phyloP scores from a whole-genome alignment of 2,329 filamentous ascomycete species.

The Aureobasidium namibiae region DNA sequence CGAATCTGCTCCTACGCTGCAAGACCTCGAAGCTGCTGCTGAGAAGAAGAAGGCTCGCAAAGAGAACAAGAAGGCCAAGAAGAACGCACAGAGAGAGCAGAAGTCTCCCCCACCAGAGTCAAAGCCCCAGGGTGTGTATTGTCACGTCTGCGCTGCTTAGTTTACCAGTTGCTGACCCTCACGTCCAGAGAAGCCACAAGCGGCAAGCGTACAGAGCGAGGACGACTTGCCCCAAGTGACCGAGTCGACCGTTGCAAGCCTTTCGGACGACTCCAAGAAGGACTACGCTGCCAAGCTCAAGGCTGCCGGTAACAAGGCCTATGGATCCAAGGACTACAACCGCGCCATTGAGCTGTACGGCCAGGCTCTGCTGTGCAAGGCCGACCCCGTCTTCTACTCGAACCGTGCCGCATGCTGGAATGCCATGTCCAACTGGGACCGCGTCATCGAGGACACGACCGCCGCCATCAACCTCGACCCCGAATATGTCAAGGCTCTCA shows the following conservation, averaged over 20 bases:
- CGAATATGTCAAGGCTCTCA: conserved; percentile 95
- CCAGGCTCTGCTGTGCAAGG: conserved; percentile 92
- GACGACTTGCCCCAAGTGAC: conserved; percentile 44
- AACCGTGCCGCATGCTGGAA: conserved; percentile 98
- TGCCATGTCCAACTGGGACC: conserved; percentile 84
- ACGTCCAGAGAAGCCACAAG: conserved; percentile 20
- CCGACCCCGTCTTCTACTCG: conserved; percentile 96
- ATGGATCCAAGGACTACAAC: conserved; percentile 88
- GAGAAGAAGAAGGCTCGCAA: conserved; percentile 78
- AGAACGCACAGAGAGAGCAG: conserved; percentile 39
- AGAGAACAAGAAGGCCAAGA: conserved; percentile 80
- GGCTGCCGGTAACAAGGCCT: conserved; percentile 91
- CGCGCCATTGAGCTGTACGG: conserved; percentile 91
- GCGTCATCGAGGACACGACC: conserved; percentile 94
- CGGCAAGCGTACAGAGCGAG: conserved; percentile 28
- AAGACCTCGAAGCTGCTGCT: conserved; percentile 25
- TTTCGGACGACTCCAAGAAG: conserved; percentile 61
- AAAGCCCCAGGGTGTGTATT: background rate
- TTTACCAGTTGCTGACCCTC: background rate
- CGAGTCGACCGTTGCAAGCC: conserved; percentile 34
- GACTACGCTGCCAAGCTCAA: conserved; percentile 87
- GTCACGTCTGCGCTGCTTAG: background rate
- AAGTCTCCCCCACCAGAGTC: conserved; percentile 21
- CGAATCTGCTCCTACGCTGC: conserved; percentile 39
- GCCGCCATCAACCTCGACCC: conserved; percentile 88